Base-by-base conservation (phyloP, 2,329 filamentous ascomycete genomes). In the Trichoderma afroharzianum region DNA sequence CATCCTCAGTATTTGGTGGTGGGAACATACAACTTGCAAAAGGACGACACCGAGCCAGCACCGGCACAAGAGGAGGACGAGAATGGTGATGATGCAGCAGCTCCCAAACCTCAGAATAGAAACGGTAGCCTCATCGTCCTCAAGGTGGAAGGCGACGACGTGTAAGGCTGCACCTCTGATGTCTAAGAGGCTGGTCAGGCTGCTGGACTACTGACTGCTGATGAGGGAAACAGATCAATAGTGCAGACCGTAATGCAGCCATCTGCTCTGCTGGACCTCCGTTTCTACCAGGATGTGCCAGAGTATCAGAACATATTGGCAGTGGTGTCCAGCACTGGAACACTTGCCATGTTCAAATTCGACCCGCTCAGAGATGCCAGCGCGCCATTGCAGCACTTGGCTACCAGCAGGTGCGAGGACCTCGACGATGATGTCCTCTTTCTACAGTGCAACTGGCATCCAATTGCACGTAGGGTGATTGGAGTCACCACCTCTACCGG, bases 241-340 rank as follows among this genome's bases (percentile, higher is more conserved):
- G 77, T 91, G 5, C 88, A 93, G 77, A 91, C 87, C 1, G 74
- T 91, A 5, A 77, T 83, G 6, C 89, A 92, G 26, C 87, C 90
- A 4, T 93, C 90, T 67, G 95, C 93, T 6, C 87, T 98, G 32
- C 87, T 98, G 68, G 95, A 98, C 79, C 84, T 98, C 33, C 93
- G 95, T 76, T 98, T 98, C 80, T 89, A 91, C 72, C 88, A 88
- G 15, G 57, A 61, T 6, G 69, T 57, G 1, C 78, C 81, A 66
- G 74, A 77, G 2, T 76, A 76, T 8, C 82, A 81, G 63, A 85
- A 86, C 33, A 82, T 92, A 4, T 86, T 97, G 68, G 94, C 90
- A 11, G 89, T 91, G 3, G 93, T 93, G 9, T 93, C 92, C 1
- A 97, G 94, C 73, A 93, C 92, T 0, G 93, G 92, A 0, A 86